These are phyloP conservation scores for Zygnema cylindricum DNA, from an alignment of 139 green algal species.

Conservation along the genomic window DNA sequence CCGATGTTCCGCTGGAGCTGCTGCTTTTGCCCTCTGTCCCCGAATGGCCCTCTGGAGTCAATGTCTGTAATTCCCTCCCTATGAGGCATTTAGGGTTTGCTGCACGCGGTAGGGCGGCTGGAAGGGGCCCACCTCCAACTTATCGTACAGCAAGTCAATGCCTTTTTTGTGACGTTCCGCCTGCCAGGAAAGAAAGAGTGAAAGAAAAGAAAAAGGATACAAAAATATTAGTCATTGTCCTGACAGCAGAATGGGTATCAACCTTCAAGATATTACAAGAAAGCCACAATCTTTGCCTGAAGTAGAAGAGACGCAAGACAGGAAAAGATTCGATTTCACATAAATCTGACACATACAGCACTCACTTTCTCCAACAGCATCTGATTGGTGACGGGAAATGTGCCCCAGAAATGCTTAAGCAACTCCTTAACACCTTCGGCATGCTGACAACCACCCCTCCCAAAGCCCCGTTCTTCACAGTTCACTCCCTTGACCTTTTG, in stretches of 20 bases:
- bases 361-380: constrained; percentile 37
- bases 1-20: constrained; percentile 14
- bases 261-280: neutral
- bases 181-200: too few relatives aligned
- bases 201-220: too few relatives aligned
- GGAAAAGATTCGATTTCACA: too few relatives aligned
- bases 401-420: constrained; percentile 50
- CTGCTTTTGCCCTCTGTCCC: constrained; percentile 29
- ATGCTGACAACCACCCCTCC: constrained; percentile 23
- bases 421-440: constrained; percentile 50
- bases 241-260: neutral
- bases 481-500: too few relatives aligned
- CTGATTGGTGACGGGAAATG: constrained; percentile 42
- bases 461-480: too few relatives aligned
- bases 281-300: too few relatives aligned
- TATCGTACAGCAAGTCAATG: constrained; percentile 34
- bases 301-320: too few relatives aligned
- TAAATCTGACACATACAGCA: too few relatives aligned
- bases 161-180: constrained; percentile 35
- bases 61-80: neutral
- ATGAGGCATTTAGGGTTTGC: neutral
- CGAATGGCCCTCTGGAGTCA: neutral
- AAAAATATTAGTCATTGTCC: too few relatives aligned
- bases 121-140: constrained; percentile 13
- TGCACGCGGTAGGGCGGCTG: neutral